These are phyloP conservation scores for Murraya koenigii DNA, from an alignment of 345 rosid species.

Conservation along the genomic window DNA sequence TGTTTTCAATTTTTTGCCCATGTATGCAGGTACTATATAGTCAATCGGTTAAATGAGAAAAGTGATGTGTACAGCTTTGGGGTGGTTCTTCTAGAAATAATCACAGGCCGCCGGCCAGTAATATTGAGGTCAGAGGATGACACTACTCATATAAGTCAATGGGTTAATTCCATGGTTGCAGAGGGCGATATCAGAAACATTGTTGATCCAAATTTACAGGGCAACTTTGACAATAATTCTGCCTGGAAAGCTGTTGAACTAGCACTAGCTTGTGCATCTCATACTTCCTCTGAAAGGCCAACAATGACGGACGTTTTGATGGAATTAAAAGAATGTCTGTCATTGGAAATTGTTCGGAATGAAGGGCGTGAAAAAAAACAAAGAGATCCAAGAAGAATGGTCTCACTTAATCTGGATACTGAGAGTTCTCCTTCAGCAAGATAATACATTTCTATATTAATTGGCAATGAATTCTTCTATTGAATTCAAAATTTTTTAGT, in stretches of 20 bases:
- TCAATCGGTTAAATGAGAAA: conserved; percentile 16
- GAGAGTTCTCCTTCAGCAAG: neutral
- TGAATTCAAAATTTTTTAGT: too few relatives aligned
- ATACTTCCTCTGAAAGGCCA: conserved; percentile 30
- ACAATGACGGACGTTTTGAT: conserved; percentile 31
- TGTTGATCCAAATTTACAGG: conserved; percentile 37
- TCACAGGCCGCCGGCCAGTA: conserved; percentile 28
- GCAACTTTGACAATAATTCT: conserved; percentile 29
- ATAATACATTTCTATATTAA: neutral
- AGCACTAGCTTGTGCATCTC: conserved; percentile 43
- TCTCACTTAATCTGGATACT: neutral
- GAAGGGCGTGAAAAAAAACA: neutral
- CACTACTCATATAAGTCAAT: conserved; percentile 29
- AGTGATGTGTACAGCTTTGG: conserved; percentile 40
- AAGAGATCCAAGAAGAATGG: neutral
- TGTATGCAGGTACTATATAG: conserved; percentile 13
- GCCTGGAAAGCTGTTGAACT: conserved; percentile 44
- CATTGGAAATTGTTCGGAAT: neutral
- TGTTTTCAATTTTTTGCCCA: neutral
- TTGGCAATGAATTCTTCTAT: too few relatives aligned
- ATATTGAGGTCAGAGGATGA: conserved; percentile 1
- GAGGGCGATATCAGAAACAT: conserved; percentile 38
- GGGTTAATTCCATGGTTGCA: conserved; percentile 29
- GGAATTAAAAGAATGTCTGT: conserved; percentile 33
- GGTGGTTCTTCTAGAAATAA: conserved; percentile 24